A percentile compares a stretch with the other conserved stretches of the same genome.
phyloP scores from a whole-genome alignment of 1,284 basidiomycete species.

The Ganoderma lucidum region DNA sequence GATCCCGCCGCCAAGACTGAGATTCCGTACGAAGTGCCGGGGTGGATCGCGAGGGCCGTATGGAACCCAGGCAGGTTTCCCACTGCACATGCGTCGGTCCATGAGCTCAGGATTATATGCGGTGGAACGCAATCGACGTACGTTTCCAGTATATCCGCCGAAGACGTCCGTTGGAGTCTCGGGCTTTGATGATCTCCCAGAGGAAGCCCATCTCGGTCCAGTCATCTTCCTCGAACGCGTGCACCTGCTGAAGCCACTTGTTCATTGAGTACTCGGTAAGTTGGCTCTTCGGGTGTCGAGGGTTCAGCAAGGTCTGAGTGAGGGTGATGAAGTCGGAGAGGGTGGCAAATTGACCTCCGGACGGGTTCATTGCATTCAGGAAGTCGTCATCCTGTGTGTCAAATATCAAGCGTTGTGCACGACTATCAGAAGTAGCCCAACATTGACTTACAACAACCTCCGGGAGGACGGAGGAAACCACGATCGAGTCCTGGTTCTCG shows the following conservation, averaged over 20 bases:
- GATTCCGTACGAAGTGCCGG: conserved; percentile 55
- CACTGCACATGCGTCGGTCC: conserved; percentile 37
- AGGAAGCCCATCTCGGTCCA: conserved; percentile 53
- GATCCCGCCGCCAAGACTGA: conserved; percentile 54
- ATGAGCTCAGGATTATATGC: neutral
- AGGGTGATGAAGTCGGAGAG: conserved; percentile 51
- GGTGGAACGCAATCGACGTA: conserved; percentile 10
- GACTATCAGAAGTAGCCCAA: no score
- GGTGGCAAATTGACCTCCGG: conserved; percentile 59
- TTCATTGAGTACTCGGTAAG: conserved; percentile 46
- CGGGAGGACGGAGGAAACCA: conserved; percentile 31
- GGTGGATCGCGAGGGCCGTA: conserved; percentile 52
- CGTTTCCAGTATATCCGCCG: conserved; percentile 49
- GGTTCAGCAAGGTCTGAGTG: conserved; percentile 53
- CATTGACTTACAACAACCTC: conserved; percentile 31
- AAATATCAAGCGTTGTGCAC: neutral
- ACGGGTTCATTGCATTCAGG: conserved; percentile 49
- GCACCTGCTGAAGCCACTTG: conserved; percentile 53
- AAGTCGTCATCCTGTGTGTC: conserved; percentile 48
- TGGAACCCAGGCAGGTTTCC: conserved; percentile 56
- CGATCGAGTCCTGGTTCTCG: conserved; percentile 30
- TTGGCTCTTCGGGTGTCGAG: conserved; percentile 45
- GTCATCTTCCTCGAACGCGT: conserved; percentile 46
- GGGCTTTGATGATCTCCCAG: conserved; percentile 55
- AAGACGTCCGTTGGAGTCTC: conserved; percentile 44